These are phyloP conservation scores for Thelonectria blattea DNA, from an alignment of 2,329 filamentous ascomycete genomes.

Conservation along the genomic window DNA sequence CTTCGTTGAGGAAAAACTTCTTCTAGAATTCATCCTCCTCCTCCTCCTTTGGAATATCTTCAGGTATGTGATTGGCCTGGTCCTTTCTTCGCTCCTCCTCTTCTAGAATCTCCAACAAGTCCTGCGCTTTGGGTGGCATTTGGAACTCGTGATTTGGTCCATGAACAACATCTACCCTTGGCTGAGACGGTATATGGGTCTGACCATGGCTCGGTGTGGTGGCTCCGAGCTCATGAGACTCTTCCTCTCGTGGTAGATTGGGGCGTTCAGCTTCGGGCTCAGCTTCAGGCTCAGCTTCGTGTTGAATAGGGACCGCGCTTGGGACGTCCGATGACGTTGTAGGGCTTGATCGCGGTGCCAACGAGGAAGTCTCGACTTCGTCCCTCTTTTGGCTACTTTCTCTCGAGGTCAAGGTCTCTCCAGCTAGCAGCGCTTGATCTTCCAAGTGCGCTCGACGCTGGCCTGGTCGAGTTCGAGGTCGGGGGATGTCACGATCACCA, in stretches of 20 bases:
- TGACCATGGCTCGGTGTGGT: background rate
- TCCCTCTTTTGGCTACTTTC: background rate
- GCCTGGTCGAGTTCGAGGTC: constrained; percentile 4
- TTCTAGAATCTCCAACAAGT: constrained; percentile 31
- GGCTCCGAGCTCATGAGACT: background rate
- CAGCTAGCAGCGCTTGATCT: background rate
- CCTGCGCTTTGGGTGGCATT: constrained; percentile 20
- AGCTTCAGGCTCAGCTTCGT: constrained; percentile 12
- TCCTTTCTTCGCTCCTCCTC: constrained; percentile 16
- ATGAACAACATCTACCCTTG: constrained; percentile 11
- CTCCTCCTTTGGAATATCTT: constrained; percentile 22
- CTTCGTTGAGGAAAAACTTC: constrained; percentile 37
- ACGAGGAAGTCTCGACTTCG: background rate
- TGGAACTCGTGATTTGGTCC: constrained; percentile 5
- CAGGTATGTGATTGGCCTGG: background rate
- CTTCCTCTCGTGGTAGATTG: background rate
- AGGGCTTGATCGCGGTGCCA: background rate
- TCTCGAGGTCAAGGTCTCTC: background rate
- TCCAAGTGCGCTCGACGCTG: constrained; percentile 22
- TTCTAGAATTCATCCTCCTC: constrained; percentile 41
- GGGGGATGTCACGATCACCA: background rate
- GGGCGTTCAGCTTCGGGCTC: constrained; percentile 5
- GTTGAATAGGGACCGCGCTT: background rate
- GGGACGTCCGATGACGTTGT: background rate
- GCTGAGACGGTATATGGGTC: background rate